These are phyloP conservation scores for Phytophthora cryptogea DNA, from an alignment of 352 stramenopile species.

Conservation along the genomic window DNA sequence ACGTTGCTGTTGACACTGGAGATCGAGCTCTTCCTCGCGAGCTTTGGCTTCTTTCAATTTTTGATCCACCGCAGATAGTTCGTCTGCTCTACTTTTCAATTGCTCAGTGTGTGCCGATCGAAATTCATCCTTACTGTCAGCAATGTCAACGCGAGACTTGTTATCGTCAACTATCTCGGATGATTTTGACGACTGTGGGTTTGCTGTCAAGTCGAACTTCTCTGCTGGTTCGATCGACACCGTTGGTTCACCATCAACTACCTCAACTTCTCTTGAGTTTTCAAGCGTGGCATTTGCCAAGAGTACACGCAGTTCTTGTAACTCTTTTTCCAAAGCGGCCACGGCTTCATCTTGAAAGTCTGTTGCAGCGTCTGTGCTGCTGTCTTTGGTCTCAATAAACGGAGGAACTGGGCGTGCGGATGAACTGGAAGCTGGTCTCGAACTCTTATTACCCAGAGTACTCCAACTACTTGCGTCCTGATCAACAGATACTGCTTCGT, in stretches of 20 bases:
- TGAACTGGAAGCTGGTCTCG: conserved; percentile 12
- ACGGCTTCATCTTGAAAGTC: conserved; percentile 15
- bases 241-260: neutral
- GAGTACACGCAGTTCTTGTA: conserved; percentile 36
- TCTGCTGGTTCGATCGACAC: neutral
- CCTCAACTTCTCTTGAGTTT: neutral
- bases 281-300: conserved; percentile 13
- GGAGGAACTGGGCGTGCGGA: conserved; percentile 8
- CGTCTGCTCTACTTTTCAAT: neutral
- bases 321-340: conserved; percentile 31
- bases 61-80: neutral
- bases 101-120: neutral
- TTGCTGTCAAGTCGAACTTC: neutral
- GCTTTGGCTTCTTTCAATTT: conserved; percentile 9
- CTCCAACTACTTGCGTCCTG: conserved; percentile 4
- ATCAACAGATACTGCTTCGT: neutral
- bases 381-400: conserved; percentile 16
- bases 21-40: conserved; percentile 5
- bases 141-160: neutral
- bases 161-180: neutral
- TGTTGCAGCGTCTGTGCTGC: conserved; percentile 13
- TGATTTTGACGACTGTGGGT: neutral
- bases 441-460: conserved; percentile 5
- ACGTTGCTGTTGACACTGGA: conserved; percentile 28
- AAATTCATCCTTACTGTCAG: neutral